phyloP scores from a whole-genome alignment of 106 monocot genomes.

The Phalaenopsis aphrodite region DNA sequence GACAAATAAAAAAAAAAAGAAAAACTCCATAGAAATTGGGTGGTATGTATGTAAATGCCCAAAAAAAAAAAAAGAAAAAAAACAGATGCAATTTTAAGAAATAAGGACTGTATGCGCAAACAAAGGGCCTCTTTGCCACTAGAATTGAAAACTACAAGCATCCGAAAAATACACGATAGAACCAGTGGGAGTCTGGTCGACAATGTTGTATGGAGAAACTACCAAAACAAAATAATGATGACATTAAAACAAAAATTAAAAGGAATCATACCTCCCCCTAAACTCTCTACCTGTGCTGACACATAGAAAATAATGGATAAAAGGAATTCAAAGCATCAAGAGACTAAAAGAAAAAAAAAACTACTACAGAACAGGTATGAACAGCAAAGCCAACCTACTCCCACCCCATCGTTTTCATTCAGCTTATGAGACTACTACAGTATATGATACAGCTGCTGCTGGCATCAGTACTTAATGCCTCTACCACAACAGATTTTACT shows the following conservation, averaged over 20 bases:
- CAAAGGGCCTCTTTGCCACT: neutral
- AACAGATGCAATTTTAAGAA: no score
- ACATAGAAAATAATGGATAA: conserved; percentile 2
- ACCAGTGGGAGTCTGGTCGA: neutral
- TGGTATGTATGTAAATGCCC: no score
- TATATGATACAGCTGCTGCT: conserved; percentile 4
- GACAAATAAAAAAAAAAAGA: no score
- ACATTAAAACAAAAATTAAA: conserved; percentile 1
- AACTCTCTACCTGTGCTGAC: neutral
- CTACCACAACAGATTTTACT: neutral
- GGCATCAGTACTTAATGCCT: no score
- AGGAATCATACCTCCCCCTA: neutral
- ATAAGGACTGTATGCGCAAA: no score
- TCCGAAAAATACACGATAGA: neutral
- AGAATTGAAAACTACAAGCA: neutral
- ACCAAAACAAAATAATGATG: neutral
- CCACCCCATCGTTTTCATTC: conserved; percentile 6
- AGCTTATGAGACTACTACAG: conserved; percentile 9
- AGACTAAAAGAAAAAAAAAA: neutral
- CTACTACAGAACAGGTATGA: conserved; percentile 4
- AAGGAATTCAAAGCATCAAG: conserved; percentile 1
- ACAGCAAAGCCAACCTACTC: neutral
- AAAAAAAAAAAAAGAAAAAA: no score
- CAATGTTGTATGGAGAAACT: neutral
- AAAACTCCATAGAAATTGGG: no score